Evolutionary conservation across 352 stramenopile species (phyloP).

Genomic region (Peronospora destructor): DNA sequence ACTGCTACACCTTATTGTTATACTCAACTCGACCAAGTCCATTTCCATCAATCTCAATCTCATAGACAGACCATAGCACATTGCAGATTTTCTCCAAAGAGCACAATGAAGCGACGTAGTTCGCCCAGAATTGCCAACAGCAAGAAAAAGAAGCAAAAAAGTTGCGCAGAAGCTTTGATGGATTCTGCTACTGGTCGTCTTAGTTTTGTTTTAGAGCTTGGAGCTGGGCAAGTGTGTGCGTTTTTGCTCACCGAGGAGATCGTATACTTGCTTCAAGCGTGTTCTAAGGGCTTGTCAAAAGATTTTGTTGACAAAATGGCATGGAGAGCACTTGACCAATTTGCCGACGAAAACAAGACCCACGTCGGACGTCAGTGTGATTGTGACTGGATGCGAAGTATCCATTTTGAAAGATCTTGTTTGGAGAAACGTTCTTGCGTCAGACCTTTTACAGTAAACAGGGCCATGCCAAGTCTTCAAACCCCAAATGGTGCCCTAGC

Average conservation of each 20-base stretch:
- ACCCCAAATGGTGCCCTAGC: neutral
- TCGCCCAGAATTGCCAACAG: neutral
- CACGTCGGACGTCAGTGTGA: slow-evolving; percentile 7
- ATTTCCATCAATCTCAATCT: neutral
- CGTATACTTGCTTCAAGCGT: slow-evolving; percentile 1
- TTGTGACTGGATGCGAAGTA: slow-evolving; percentile 18
- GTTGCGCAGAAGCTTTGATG: neutral
- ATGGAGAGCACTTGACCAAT: slow-evolving; percentile 4
- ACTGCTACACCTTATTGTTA: too few species aligned
- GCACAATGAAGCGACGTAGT: neutral
- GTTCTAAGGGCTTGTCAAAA: neutral
- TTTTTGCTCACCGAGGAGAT: slow-evolving; percentile 4
- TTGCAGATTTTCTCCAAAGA: neutral
- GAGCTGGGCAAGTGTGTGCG: neutral
- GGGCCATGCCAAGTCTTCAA: neutral
- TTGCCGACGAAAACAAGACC: slow-evolving; percentile 4
- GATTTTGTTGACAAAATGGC: neutral
- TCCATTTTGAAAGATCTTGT: slow-evolving; percentile 5
- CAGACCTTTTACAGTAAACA: slow-evolving; percentile 1
- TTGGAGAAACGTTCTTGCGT: neutral
- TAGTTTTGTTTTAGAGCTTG: slow-evolving; percentile 9
- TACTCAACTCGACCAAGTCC: too few species aligned
- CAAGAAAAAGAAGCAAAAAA: neutral
- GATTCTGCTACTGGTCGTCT: slow-evolving; percentile 1
- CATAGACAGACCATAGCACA: neutral